Percentiles rank a stretch among this genome's conserved stretches.
Conservation (phyloP, 768 basidiomycete species). For the Tubosaeta sp. region DNA sequence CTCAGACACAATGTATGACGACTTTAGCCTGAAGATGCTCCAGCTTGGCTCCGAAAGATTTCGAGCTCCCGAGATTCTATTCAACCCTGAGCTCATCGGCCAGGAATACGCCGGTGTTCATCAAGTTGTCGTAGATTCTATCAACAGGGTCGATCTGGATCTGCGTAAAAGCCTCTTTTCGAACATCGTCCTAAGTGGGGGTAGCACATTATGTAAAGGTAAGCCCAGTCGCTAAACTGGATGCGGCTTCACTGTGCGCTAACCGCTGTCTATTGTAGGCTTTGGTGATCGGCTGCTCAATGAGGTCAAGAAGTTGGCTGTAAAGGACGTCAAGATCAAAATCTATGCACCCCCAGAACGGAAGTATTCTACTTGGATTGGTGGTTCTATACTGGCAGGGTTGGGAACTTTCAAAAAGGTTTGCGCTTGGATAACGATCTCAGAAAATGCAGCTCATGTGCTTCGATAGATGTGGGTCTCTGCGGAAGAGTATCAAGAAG, state of each 20-base stretch:
- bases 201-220: conserved; percentile 95
- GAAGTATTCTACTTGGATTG: conserved; percentile 97
- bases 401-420: conserved; percentile 98
- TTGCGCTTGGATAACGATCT: conserved; percentile 1
- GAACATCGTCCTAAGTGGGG: conserved; percentile 95
- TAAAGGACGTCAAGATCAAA: conserved; percentile 97
- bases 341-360: conserved; percentile 99
- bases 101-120: conserved; percentile 97
- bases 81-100: conserved; percentile 95
- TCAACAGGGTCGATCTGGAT: conserved; percentile 93
- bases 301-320: conserved; percentile 92
- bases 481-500: conserved; percentile 98
- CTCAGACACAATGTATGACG: conserved; percentile 9
- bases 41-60: conserved; percentile 94
- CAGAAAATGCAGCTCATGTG: conserved; percentile 4
- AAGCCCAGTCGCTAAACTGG: conserved; percentile 15
- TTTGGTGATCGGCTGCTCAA: conserved; percentile 95
- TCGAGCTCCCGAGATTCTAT: conserved; percentile 94
- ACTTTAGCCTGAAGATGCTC: conserved; percentile 9
- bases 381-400: conserved; percentile 94
- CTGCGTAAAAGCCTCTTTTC: conserved; percentile 92
- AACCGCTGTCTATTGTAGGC: conserved; percentile 40
- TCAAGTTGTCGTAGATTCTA: conserved; percentile 98
- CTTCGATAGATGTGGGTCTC: conserved; percentile 93
- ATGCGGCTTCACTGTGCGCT: conserved; percentile 16